phyloP scores from a whole-genome alignment of 345 rosid genomes.

The Stellera chamaejasme region DNA sequence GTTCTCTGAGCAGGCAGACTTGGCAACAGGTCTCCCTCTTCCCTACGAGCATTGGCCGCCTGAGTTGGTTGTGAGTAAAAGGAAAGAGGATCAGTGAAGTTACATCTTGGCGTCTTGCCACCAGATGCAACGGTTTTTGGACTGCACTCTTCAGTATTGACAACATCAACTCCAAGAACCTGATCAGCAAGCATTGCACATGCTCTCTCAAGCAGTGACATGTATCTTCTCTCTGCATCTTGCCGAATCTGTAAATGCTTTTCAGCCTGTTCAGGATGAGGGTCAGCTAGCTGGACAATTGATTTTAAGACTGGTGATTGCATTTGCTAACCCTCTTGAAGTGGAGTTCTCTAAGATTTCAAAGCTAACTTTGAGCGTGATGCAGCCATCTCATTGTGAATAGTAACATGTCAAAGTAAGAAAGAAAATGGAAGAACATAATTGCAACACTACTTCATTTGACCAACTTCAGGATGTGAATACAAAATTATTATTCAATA shows the following conservation, averaged over 20 bases:
- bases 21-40: conserved; percentile 26
- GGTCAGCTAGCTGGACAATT: conserved; percentile 11
- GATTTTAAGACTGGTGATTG: background rate
- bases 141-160: conserved; percentile 15
- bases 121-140: conserved; percentile 22
- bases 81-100: conserved; percentile 30
- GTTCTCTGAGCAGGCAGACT: conserved; percentile 42
- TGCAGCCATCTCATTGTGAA: too few relatives aligned
- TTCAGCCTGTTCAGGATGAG: conserved; percentile 32
- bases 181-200: conserved; percentile 65
- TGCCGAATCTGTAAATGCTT: conserved; percentile 59
- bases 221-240: conserved; percentile 53
- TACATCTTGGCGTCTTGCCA: conserved; percentile 24
- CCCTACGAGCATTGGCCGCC: conserved; percentile 16
- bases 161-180: conserved; percentile 31
- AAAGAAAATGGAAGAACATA: background rate
- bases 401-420: too few relatives aligned
- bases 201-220: conserved; percentile 60
- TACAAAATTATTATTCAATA: too few relatives aligned
- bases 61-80: conserved; percentile 27
- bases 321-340: too few relatives aligned
- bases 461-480: too few relatives aligned
- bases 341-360: too few relatives aligned
- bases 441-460: background rate
- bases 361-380: too few relatives aligned